Percentiles rank a stretch among this genome's conserved stretches.
These are phyloP conservation scores for Ramularia collo-cygni DNA, from an alignment of 2,329 filamentous ascomycete genomes.

Conservation along the genomic window DNA sequence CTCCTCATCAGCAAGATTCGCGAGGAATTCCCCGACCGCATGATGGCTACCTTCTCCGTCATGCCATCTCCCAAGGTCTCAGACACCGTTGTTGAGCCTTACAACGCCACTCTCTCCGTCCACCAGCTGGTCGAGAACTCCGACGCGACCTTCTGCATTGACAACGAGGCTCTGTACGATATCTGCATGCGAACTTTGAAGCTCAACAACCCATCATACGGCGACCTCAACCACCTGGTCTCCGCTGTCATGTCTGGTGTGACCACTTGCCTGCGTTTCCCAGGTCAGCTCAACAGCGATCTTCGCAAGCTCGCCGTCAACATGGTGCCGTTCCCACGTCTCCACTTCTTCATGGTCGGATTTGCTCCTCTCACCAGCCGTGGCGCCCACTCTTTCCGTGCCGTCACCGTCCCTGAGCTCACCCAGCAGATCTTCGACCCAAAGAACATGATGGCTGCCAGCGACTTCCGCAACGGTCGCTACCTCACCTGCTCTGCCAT, in stretches of 20 bases:
- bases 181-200: slow-evolving; percentile 99
- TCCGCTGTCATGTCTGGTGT: slow-evolving; percentile 99
- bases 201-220: slow-evolving; percentile 97
- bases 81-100: slow-evolving; percentile 98
- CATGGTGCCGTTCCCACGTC: slow-evolving; percentile 99
- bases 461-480: slow-evolving; percentile 98
- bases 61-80: slow-evolving; percentile 99
- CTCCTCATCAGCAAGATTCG: slow-evolving; percentile 99
- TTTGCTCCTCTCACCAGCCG: slow-evolving; percentile 96
- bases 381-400: slow-evolving; percentile 90
- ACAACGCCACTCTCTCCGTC: slow-evolving; percentile 98
- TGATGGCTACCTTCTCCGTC: slow-evolving; percentile 99
- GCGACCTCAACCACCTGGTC: slow-evolving; percentile 98
- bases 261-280: slow-evolving; percentile 97
- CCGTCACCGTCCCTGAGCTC: slow-evolving; percentile 93
- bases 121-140: slow-evolving; percentile 99
- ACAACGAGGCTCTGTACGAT: slow-evolving; percentile 99
- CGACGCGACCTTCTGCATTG: slow-evolving; percentile 99
- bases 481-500: slow-evolving; percentile 99
- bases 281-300: slow-evolving; percentile 99
- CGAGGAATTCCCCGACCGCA: slow-evolving; percentile 99
- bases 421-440: slow-evolving; percentile 99
- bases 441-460: slow-evolving; percentile 99
- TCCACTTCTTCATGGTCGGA: slow-evolving; percentile 99
- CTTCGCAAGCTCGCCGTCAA: slow-evolving; percentile 99